Base-by-base conservation (phyloP, 108 stramenopile species). In the Nitzschia sp. region DNA sequence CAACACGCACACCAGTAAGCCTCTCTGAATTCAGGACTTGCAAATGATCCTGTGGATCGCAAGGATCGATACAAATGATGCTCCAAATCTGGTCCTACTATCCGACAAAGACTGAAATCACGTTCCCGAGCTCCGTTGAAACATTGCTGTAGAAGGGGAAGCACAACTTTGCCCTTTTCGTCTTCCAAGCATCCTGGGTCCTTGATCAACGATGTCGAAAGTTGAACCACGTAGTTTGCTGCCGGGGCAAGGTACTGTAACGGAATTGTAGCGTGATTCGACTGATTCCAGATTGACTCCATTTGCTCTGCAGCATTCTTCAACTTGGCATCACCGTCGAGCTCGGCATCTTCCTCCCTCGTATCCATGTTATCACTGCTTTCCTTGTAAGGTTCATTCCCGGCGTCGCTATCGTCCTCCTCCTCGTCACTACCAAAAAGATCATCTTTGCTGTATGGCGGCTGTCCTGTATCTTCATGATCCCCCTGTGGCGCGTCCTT, bases 1-100 rank as follows among this genome's bases (percentile, higher is more conserved):
- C 80, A 38, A n/a, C 52, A 68, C 15, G 75, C 74, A 48, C 73
- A 83, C 68, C 80, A 76, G 56, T 81, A 83, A 3, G 75, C 73
- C 23, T 76, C 69, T 64, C 80, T 53, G 25, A 67, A 45, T 8
- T 19, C 30, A 1, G 61, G 8, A 17, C 27, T 57, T 6, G 80
- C 34, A 76, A 80, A 86, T 19, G 70, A 59, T 6, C 67, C 68
- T 21, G 62, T 55, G 2, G 45, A 13, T 17, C 62, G 30, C 31
- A 83, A 64, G 33, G 17, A 17, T 11, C 44, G 25, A 41, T 56
- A 73, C 31, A 76, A 48, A 2, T 47, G 13, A 8, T 29, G 19
- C 64, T 81, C 84, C 31, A 76, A 44, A 21, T 68, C 73, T 6
- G 48, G 33, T n/a, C 80, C 80, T 13, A 68, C 59, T 13, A 65